Evolutionary conservation across 2,329 filamentous ascomycete genomes (phyloP).

Genomic region (Beauveria australis): DNA sequence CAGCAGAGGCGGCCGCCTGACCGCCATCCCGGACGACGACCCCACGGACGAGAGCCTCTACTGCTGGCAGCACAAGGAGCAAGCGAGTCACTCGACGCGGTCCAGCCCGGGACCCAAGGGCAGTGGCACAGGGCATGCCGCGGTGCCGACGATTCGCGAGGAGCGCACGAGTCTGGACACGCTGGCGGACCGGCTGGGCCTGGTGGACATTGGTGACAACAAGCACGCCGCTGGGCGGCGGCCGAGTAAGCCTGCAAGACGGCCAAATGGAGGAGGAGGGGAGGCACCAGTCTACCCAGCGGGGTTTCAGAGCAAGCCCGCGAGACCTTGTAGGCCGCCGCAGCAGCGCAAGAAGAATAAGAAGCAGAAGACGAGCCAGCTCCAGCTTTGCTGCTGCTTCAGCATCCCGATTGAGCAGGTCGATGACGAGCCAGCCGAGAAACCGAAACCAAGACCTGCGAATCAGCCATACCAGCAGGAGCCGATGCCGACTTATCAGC

Average conservation of each 20-base stretch:
- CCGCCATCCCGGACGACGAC: conserved; percentile 26
- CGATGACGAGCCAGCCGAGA: conserved; percentile 17
- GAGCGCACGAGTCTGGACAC: conserved; percentile 78
- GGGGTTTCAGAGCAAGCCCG: background rate
- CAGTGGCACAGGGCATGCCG: conserved; percentile 13
- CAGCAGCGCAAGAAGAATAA: conserved; percentile 16
- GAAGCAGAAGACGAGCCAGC: conserved; percentile 23
- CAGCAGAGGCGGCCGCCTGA: background rate
- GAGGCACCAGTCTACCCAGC: background rate
- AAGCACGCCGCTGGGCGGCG: conserved; percentile 21
- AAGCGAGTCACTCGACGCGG: conserved; percentile 49
- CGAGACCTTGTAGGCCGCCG: conserved; percentile 10
- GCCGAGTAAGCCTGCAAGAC: background rate
- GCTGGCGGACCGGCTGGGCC: conserved; percentile 67
- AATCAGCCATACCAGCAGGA: conserved; percentile 15
- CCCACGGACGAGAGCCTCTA: conserved; percentile 57
- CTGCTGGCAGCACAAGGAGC: conserved; percentile 94
- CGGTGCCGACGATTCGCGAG: conserved; percentile 46
- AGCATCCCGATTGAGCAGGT: conserved; percentile 38
- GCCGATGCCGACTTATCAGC: conserved; percentile 15
- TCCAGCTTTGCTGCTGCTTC: conserved; percentile 46
- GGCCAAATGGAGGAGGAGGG: background rate
- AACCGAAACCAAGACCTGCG: conserved; percentile 6
- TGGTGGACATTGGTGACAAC: conserved; percentile 55
- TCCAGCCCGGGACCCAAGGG: conserved; percentile 37